A percentile compares a stretch with the other conserved stretches of the same genome.
These are phyloP conservation scores for Choiromyces venosus DNA, from an alignment of 495 filamentous ascomycete species.

Conservation along the genomic window DNA sequence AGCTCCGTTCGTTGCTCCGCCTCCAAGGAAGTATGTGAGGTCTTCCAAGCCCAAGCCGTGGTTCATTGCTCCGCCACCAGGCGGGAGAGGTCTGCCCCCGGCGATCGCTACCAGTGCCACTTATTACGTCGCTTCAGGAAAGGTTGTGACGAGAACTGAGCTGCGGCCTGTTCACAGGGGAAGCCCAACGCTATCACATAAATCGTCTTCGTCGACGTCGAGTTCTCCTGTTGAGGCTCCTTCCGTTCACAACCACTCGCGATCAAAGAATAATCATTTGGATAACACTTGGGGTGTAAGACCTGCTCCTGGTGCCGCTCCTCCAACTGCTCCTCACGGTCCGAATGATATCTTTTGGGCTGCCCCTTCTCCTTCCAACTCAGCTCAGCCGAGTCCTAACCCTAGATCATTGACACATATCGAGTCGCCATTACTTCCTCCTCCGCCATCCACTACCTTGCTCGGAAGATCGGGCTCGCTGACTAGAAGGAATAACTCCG, in stretches of 20 bases:
- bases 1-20: not conserved
- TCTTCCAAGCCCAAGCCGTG: slow-evolving; percentile 13
- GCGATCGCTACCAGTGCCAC: slow-evolving; percentile 3
- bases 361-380: not conserved
- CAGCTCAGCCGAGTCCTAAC: not conserved
- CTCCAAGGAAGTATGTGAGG: not conserved
- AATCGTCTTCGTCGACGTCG: not conserved
- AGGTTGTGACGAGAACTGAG: slow-evolving; percentile 9
- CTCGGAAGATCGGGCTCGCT: not conserved
- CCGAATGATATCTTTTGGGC: not conserved
- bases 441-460: not conserved
- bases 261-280: not conserved
- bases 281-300: not conserved
- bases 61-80: slow-evolving; percentile 4
- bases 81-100: not conserved
- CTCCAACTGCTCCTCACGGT: not conserved
- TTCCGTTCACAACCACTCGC: not conserved
- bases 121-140: slow-evolving; percentile 3
- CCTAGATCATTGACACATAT: not conserved
- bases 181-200: not conserved
- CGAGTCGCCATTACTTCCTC: not conserved
- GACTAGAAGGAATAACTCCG: not conserved
- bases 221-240: not conserved
- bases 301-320: not conserved
- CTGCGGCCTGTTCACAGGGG: slow-evolving; percentile 7